Percentiles rank a stretch among this genome's conserved stretches.
phyloP scores from a whole-genome alignment of 2,329 filamentous ascomycete genomes.

The Cadophora malorum region DNA sequence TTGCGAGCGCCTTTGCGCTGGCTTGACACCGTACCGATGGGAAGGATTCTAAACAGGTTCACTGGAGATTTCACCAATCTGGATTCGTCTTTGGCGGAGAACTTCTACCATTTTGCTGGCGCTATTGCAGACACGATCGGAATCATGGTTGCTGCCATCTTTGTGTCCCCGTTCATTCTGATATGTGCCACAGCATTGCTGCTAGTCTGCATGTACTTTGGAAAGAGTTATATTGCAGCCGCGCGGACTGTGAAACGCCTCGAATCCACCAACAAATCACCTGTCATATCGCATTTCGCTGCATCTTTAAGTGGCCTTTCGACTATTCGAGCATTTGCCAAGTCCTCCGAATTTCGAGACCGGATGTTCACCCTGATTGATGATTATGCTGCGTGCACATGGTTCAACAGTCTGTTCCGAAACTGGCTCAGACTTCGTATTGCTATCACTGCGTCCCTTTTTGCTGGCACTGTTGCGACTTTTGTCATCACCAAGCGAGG shows the following conservation, averaged over 20 bases:
- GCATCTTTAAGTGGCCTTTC: slow-evolving; percentile 73
- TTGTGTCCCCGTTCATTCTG: slow-evolving; percentile 73
- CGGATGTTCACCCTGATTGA: slow-evolving; percentile 74
- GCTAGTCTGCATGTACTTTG: slow-evolving; percentile 33
- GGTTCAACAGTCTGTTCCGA: slow-evolving; percentile 73
- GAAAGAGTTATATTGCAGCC: slow-evolving; percentile 61
- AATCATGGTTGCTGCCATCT: slow-evolving; percentile 69
- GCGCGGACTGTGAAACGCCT: slow-evolving; percentile 77
- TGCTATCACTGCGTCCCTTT: slow-evolving; percentile 70
- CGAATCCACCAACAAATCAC: slow-evolving; percentile 76
- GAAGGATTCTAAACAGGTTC: slow-evolving; percentile 79
- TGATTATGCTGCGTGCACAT: slow-evolving; percentile 66
- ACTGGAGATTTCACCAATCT: slow-evolving; percentile 78
- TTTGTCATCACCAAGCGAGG: slow-evolving; percentile 64
- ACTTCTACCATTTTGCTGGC: slow-evolving; percentile 62
- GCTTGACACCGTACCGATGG: slow-evolving; percentile 80
- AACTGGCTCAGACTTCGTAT: slow-evolving; percentile 75
- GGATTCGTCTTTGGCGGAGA: slow-evolving; percentile 69
- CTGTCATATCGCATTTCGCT: slow-evolving; percentile 73
- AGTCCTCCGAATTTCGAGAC: slow-evolving; percentile 71
- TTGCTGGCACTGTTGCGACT: slow-evolving; percentile 66
- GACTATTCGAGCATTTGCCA: slow-evolving; percentile 77
- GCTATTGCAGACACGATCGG: slow-evolving; percentile 67
- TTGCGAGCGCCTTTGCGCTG: slow-evolving; percentile 76
- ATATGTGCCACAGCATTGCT: slow-evolving; percentile 65